Evolutionary conservation across 768 basidiomycete species (phyloP).

Genomic region (Mycena amicta): DNA sequence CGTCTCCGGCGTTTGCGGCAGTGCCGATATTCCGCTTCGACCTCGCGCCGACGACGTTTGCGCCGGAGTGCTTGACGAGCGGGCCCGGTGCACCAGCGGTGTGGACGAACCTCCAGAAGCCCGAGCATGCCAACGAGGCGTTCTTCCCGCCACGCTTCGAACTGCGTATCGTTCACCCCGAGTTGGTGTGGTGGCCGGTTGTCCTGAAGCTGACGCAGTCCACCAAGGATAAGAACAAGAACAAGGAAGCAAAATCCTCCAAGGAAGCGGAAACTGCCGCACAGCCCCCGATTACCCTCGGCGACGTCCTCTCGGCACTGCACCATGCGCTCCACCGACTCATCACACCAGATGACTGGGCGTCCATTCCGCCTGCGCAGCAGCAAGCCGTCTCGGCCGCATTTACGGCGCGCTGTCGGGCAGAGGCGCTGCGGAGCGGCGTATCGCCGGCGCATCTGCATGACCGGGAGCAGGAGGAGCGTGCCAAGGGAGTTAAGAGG

Average conservation of each 20-base stretch:
- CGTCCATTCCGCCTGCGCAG: conserved; percentile 28
- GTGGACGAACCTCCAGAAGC: neutral
- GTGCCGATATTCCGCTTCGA: conserved; percentile 40
- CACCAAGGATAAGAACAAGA: neutral
- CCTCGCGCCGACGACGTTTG: conserved; percentile 29
- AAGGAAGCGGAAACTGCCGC: neutral
- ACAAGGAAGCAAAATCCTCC: neutral
- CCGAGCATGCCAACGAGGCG: conserved; percentile 39
- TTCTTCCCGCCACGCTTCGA: conserved; percentile 39
- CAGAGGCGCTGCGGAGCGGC: conserved; percentile 4
- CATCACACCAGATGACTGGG: conserved; percentile 30
- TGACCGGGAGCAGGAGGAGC: conserved; percentile 1
- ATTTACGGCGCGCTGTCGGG: conserved; percentile 11
- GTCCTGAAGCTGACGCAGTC: conserved; percentile 36
- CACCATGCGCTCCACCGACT: conserved; percentile 26
- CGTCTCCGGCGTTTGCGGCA: conserved; percentile 9
- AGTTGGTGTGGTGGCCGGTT: conserved; percentile 44
- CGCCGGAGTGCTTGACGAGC: neutral
- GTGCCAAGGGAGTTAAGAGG: neutral
- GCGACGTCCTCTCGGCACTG: conserved; percentile 12
- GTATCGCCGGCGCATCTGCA: neutral
- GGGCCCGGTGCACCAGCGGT: neutral
- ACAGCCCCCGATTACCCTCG: conserved; percentile 12
- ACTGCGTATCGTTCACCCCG: conserved; percentile 45
- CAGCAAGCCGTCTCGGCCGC: conserved; percentile 14